Conservation (phyloP, 2,329 filamentous ascomycete species). For the Hirsutella thompsonii region DNA sequence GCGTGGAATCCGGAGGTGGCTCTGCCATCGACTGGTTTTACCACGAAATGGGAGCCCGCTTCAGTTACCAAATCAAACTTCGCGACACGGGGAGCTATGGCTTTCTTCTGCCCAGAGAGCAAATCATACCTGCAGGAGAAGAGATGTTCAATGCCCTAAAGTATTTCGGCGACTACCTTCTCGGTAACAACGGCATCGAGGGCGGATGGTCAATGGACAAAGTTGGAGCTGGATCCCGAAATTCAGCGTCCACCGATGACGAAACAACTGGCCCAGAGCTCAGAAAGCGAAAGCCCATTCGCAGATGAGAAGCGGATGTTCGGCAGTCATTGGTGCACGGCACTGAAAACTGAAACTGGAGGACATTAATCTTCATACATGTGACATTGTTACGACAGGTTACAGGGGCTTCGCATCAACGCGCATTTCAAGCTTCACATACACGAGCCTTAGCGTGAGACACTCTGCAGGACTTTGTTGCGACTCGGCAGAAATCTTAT, state of each 20-base stretch:
- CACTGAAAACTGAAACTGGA: too few species aligned
- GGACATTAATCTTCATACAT: too few species aligned
- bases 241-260: slow-evolving; percentile 6
- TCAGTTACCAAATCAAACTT: slow-evolving; percentile 88
- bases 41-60: slow-evolving; percentile 68
- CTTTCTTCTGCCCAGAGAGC: slow-evolving; percentile 73
- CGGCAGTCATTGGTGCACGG: too few species aligned
- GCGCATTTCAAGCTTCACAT: too few species aligned
- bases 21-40: slow-evolving; percentile 94
- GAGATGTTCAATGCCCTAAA: slow-evolving; percentile 75
- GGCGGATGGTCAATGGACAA: slow-evolving; percentile 14
- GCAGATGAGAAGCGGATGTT: slow-evolving; percentile 9
- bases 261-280: slow-evolving; percentile 14
- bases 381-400: too few species aligned
- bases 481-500: too few species aligned
- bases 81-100: slow-evolving; percentile 90
- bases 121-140: slow-evolving; percentile 81
- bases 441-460: too few species aligned
- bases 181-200: slow-evolving; percentile 57
- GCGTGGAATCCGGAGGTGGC: slow-evolving; percentile 66
- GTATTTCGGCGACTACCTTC: slow-evolving; percentile 70
- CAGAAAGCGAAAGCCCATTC: slow-evolving; percentile 13
- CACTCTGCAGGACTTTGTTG: too few species aligned
- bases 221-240: slow-evolving; percentile 4
- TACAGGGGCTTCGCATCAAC: too few species aligned